Base-by-base conservation (phyloP, 2,329 filamentous ascomycete genomes). In the Exophiala alcalophila region DNA sequence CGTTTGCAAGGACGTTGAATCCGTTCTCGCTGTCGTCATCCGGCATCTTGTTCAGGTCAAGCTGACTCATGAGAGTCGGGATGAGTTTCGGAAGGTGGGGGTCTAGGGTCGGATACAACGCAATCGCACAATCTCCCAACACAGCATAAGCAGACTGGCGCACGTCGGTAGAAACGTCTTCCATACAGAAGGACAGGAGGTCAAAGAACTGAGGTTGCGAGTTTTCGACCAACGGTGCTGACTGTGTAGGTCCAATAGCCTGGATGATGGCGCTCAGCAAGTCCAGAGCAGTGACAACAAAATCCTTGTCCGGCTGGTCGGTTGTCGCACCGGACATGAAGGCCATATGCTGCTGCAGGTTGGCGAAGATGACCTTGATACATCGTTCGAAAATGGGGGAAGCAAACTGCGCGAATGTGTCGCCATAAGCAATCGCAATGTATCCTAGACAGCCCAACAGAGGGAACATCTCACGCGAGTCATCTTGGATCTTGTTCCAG, bases 371-470 rank as follows among this genome's bases (percentile, higher is more conserved):
- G 57, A 98, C 90, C 64, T 83, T 84, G 61, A 91, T 83, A 62
- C 91, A 97, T 52, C 92, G 80, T 40, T 76, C 72, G 69, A 97
- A 98, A 40, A 98, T 88, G 4, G 88, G 84, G 44, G 80, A 74
- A 1, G 92, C 87, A 60, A 90, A 98, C 4, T 86, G 86, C 4
- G 86, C 77, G 61, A 98, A 98, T 1, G 78, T 74, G 54, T 83
- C 77, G 21, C 86, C 85, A 28, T 98, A 80, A 2, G 92, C 88
- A 58, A 86, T 84, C 35, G 90, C 86, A 28, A 98, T 85, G 60
- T 95, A 98, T 1, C 92, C 94, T 29, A 98, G 76, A 61, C 92
- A 98, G 65, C 97, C 92, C n/a, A 97, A 74, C 33, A 98, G 71
- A 1, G 92, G 90, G 63, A 98, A 96, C 47, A 98, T 77, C 67